Base-by-base conservation (phyloP, 2,329 filamentous ascomycete genomes). In the Bertia moriformis region DNA sequence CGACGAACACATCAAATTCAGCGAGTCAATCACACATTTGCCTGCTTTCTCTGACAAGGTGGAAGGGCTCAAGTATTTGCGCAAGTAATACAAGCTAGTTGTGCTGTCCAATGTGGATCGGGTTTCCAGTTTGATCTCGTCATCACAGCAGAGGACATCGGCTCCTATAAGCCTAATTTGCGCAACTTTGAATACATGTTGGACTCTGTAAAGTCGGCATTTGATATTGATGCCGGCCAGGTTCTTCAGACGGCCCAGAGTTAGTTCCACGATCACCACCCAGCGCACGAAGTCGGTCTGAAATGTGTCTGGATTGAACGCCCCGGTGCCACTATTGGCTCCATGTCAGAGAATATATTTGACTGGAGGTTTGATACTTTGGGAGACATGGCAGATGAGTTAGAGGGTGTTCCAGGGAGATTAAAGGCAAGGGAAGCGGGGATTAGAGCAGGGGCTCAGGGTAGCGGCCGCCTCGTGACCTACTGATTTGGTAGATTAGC, bases 141-240 rank as follows among this genome's bases (percentile, higher is more conserved):
- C 27, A 68, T 79, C 49, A 84, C 78, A 0, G 82, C 81, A 0
- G 64, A 85, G 51, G 75, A 83, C 30, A 70, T 86, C 19, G 79
- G 80, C 0, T 69, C 65, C 13, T 86, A 85, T 51, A 87, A 86
- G 57, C 82, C 82, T 0, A 65, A 76, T 46, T 49, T 61, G 19
- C 58, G 60, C 39, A 84, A 85, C 45, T 86, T 86, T 42, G 64
- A 73, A 41, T 74, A 77, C 50, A 63, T 85, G 64, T 51, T 84
- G 3, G 53, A 59, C 10, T 59, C 69, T 37, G 67, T 73, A 2
- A 43, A 68, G 48, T 49, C 57, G 1, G 62, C 65, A n/a, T 73
- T 81, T 47, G 72, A 70, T 0, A 53, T 79, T 0, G 57, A 62
- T 39, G 73, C 70, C 46, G 57, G 59, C 0, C 55, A 72, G 48